Base-by-base conservation (phyloP, 1,284 basidiomycete species). In the Somion occarium region DNA sequence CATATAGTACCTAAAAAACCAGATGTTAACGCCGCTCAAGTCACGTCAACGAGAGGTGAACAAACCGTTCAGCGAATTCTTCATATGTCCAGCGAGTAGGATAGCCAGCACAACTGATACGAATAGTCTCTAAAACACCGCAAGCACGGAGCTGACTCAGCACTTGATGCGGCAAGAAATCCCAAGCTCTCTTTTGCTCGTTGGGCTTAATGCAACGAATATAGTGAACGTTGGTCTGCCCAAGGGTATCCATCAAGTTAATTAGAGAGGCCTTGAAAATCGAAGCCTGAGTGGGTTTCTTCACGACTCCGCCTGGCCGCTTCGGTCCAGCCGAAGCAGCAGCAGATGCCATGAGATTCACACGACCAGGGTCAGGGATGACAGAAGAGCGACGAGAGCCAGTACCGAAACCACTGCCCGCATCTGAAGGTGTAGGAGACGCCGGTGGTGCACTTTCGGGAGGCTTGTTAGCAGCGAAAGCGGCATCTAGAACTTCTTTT, bases 191-290 rank as follows among this genome's bases (percentile, higher is more conserved):
- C 73, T 99, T 99, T 56, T 83, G 80, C 64, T 99, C 97, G 68
- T 99, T 99, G 1, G 97, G 97, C 70, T 99, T 99, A 78, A 99
- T 99, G 70, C 97, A 99, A 49, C 97, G 87, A 62, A 99, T 99
- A 67, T 99, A 99, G 68, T 99, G 97, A 1, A 98, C 97, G 63
- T 99, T 98, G 20, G 97, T 99, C 56, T 92, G 88, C 63, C 93
- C 91, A 60, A 99, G 88, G 1, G 97, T 99, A 46, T 96, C 92
- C 96, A 99, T 99, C 44, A 99, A 76, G 49, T 85, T 90, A 66
- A 93, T 89, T 44, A 99, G 73, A 0, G 95, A 98, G 3, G 88
- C 84, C 69, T 99, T 99, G 82, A 99, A 99, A 66, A 99, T 99
- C 4, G 93, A 96, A 20, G 97, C 97, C 54, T 99, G 87, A 0